These are phyloP conservation scores for Fragaria iinumae DNA, from an alignment of 306 rosid genomes.

Conservation along the genomic window DNA sequence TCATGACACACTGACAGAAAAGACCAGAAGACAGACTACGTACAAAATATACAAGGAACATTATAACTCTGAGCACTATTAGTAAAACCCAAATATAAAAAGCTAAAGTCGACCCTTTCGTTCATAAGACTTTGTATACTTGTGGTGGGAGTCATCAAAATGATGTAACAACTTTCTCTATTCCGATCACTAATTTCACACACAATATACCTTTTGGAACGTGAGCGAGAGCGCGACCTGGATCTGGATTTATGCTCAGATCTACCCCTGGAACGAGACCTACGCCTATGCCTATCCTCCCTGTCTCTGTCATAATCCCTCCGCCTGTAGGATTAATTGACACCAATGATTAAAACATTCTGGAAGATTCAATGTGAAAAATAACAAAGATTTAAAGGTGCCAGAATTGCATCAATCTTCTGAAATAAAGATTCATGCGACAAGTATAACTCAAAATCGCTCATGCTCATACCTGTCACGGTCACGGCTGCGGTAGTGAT, in stretches of 20 bases:
- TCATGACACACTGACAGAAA: neutral
- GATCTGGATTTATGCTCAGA: conserved; percentile 70
- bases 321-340: conserved; percentile 44
- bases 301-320: conserved; percentile 70
- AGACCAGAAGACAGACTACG: neutral
- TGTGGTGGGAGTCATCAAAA: too few relatives aligned
- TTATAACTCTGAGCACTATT: too few relatives aligned
- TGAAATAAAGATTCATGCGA: neutral
- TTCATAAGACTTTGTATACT: neutral
- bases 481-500: conserved; percentile 59
- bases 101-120: too few relatives aligned
- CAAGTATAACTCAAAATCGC: neutral
- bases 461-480: conserved; percentile 61
- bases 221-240: conserved; percentile 86
- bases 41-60: neutral
- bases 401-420: neutral
- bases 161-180: neutral
- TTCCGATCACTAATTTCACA: neutral
- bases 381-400: neutral
- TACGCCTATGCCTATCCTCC: conserved; percentile 68
- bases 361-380: neutral
- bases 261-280: conserved; percentile 54
- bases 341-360: neutral
- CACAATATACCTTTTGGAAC: conserved; percentile 75
- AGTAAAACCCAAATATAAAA: too few relatives aligned